These are phyloP conservation scores for Fusarium sp. DNA, from an alignment of 2,329 filamentous ascomycete species.

Conservation along the genomic window DNA sequence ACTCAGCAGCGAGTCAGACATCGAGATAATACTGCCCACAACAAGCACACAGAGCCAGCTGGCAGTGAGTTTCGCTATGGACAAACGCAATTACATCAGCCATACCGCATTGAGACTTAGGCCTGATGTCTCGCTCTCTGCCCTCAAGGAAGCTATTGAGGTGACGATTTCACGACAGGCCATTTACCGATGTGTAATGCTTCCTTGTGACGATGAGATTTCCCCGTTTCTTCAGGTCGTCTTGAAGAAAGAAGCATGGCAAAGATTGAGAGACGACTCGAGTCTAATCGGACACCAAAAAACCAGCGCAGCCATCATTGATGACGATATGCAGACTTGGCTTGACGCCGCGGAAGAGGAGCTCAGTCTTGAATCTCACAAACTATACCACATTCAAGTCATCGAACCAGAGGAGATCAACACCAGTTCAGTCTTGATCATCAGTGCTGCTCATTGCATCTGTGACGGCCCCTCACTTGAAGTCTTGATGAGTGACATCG, in stretches of 20 bases:
- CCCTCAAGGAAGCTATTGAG: not conserved
- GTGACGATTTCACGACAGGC: not conserved
- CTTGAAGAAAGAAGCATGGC: not conserved
- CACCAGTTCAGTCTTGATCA: not conserved
- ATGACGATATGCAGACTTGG: not conserved
- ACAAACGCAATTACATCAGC: slow-evolving; percentile 25
- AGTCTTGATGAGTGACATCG: slow-evolving; percentile 13
- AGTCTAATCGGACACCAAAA: not conserved
- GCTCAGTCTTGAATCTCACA: slow-evolving; percentile 5
- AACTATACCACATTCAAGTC: slow-evolving; percentile 1
- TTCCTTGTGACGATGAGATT: slow-evolving; percentile 13
- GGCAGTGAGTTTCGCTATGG: slow-evolving; percentile 26
- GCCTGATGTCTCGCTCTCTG: fast-evolving
- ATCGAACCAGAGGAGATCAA: not conserved
- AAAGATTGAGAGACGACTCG: fast-evolving
- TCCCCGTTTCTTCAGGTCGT: slow-evolving; percentile 16
- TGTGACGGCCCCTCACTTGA: slow-evolving; percentile 28
- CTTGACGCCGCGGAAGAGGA: not conserved
- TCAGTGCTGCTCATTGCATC: slow-evolving; percentile 27
- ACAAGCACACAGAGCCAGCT: slow-evolving; percentile 29
- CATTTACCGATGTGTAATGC: slow-evolving; percentile 14
- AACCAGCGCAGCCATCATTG: fast-evolving
- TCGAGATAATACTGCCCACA: slow-evolving; percentile 15
- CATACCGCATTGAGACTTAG: slow-evolving; percentile 10
- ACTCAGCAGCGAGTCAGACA: fast-evolving